phyloP scores from a whole-genome alignment of 805 yeast genomes.

The Candida tibetensis region DNA sequence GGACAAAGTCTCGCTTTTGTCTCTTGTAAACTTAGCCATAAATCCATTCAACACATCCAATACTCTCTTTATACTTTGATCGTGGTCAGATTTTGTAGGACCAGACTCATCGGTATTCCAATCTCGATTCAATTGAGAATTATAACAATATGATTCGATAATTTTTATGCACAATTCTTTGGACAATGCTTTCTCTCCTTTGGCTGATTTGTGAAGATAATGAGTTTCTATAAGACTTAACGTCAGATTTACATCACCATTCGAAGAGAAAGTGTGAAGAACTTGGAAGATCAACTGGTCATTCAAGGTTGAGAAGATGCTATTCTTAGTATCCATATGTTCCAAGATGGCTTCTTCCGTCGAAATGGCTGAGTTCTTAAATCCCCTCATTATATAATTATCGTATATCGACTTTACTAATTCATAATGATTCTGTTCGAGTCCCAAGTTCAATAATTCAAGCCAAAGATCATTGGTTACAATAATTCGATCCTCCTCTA shows the following conservation, averaged over 20 bases:
- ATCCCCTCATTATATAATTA: conserved; percentile 28
- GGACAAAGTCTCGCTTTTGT: conserved; percentile 10
- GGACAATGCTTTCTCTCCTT: conserved; percentile 32
- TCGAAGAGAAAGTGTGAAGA: conserved; percentile 28
- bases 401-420: conserved; percentile 28
- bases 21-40: conserved; percentile 12
- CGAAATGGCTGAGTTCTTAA: conserved; percentile 17
- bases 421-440: conserved; percentile 23
- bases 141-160: conserved; percentile 35
- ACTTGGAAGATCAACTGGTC: conserved; percentile 24
- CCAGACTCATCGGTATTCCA: conserved; percentile 9
- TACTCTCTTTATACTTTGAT: conserved; percentile 26
- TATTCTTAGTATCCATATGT: conserved; percentile 5
- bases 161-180: conserved; percentile 32
- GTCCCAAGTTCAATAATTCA: conserved; percentile 20
- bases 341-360: conserved; percentile 25
- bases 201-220: conserved; percentile 28
- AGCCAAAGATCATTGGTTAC: conserved; percentile 20
- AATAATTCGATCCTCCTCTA: neutral
- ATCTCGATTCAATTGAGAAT: conserved; percentile 7
- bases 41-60: conserved; percentile 33
- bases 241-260: conserved; percentile 39
- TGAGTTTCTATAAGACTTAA: conserved; percentile 35
- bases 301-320: conserved; percentile 17
- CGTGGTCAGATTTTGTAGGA: conserved; percentile 13